phyloP scores from a whole-genome alignment of 768 basidiomycete genomes.

The Hygrophoropsis aurantiaca region DNA sequence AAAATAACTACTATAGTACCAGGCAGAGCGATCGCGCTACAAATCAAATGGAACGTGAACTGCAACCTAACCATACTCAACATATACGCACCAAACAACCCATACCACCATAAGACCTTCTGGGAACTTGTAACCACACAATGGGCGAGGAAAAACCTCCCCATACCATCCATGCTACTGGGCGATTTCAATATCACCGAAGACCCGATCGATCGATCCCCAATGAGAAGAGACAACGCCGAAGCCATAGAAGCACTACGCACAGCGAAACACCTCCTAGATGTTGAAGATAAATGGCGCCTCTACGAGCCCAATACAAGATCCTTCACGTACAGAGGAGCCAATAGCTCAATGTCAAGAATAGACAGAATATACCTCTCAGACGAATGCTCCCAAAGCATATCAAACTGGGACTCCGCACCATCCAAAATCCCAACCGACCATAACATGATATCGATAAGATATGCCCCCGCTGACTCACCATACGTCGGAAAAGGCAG shows the following conservation, averaged over 20 bases:
- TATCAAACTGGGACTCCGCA: too few species aligned
- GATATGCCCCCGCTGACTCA: background rate
- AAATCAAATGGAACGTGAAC: slow-evolving; percentile 12
- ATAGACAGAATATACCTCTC: background rate
- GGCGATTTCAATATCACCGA: slow-evolving; percentile 46
- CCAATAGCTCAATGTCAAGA: background rate
- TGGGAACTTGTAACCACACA: slow-evolving; percentile 4
- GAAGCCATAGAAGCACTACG: slow-evolving; percentile 13
- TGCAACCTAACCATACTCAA: slow-evolving; percentile 6
- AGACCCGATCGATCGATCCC: slow-evolving; percentile 35
- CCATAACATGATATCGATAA: background rate
- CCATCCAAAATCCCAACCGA: too few species aligned
- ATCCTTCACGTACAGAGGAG: background rate
- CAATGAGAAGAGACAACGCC: slow-evolving; percentile 17
- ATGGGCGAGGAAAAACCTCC: slow-evolving; percentile 8
- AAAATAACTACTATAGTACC: slow-evolving; percentile 2
- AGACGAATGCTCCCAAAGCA: too few species aligned
- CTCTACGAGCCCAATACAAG: too few species aligned
- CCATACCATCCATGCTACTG: slow-evolving; percentile 34
- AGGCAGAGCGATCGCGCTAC: slow-evolving; percentile 10
- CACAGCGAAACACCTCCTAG: background rate
- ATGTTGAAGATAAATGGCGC: too few species aligned
- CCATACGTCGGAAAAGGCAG: slow-evolving; percentile 6
- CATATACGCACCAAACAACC: slow-evolving; percentile 18
- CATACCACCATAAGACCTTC: background rate